phyloP scores from a whole-genome alignment of 2,329 filamentous ascomycete genomes.

The Hirsutella thompsonii region DNA sequence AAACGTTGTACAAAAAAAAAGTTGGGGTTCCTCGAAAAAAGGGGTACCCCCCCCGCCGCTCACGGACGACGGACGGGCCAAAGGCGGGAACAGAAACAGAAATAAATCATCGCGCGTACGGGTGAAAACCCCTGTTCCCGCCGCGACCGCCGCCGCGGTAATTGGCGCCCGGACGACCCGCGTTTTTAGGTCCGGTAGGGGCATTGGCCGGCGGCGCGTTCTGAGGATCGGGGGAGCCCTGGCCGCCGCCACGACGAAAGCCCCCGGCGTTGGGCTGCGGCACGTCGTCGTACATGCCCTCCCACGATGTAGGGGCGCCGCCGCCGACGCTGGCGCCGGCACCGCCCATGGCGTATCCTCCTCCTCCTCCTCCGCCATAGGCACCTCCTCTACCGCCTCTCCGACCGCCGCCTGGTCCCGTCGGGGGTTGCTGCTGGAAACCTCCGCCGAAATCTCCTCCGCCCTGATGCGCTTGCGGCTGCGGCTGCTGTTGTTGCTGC shows the following conservation, averaged over 20 bases:
- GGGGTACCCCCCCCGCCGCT: no score
- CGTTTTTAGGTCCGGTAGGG: slow-evolving; percentile 92
- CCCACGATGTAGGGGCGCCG: slow-evolving; percentile 75
- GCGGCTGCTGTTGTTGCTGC: no score
- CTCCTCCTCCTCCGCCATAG: slow-evolving; percentile 8
- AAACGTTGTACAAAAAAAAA: no score
- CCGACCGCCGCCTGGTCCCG: slow-evolving; percentile 10
- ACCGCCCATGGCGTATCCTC: slow-evolving; percentile 18
- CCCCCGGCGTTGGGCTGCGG: slow-evolving; percentile 61
- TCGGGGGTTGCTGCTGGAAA: slow-evolving; percentile 35
- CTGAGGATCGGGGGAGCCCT: slow-evolving; percentile 26
- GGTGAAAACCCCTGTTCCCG: slow-evolving; percentile 64
- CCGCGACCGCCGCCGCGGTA: slow-evolving; percentile 83
- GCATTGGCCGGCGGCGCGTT: slow-evolving; percentile 45
- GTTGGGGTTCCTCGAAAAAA: no score
- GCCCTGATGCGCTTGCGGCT: no score
- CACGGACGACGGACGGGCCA: no score
- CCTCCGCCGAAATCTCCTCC: slow-evolving; percentile 20
- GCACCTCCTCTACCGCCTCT: slow-evolving; percentile 10
- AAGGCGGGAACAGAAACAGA: background rate
- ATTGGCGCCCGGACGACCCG: slow-evolving; percentile 80
- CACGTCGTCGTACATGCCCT: slow-evolving; percentile 96
- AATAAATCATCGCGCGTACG: slow-evolving; percentile 41
- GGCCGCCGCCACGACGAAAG: slow-evolving; percentile 26
- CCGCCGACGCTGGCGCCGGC: slow-evolving; percentile 30